These are phyloP conservation scores for Boeremia exigua DNA, from an alignment of 2,329 filamentous ascomycete genomes.

Conservation along the genomic window DNA sequence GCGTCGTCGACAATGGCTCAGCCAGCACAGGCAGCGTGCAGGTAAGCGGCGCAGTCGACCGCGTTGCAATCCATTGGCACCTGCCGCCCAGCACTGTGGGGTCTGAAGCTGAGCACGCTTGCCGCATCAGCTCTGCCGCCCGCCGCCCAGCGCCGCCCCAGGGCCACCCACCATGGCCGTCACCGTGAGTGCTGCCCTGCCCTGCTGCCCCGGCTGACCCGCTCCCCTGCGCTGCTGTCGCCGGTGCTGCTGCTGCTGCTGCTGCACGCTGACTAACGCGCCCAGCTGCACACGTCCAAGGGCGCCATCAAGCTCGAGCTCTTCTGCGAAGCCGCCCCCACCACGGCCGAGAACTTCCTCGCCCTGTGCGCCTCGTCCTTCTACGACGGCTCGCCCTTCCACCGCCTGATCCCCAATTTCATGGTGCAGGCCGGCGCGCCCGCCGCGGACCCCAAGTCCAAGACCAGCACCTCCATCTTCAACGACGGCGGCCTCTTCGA, in stretches of 20 bases:
- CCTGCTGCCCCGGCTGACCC: background rate
- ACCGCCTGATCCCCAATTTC: constrained; percentile 80
- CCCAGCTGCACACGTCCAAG: constrained; percentile 78
- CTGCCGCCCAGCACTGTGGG: constrained; percentile 6
- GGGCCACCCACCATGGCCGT: constrained; percentile 53
- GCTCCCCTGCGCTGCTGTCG: background rate
- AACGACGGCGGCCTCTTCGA: constrained; percentile 64
- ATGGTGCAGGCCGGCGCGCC: constrained; percentile 78
- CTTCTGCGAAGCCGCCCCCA: constrained; percentile 93
- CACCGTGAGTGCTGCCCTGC: constrained; percentile 46
- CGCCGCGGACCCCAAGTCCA: constrained; percentile 58
- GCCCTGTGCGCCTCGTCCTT: constrained; percentile 81
- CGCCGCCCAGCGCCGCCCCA: too few species aligned
- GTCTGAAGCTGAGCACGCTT: constrained; percentile 13
- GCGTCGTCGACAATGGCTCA: constrained; percentile 12
- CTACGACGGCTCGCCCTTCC: constrained; percentile 77
- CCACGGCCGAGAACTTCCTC: constrained; percentile 91
- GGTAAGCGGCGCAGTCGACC: constrained; percentile 7
- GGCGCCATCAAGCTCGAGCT: constrained; percentile 95
- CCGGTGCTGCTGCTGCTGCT: background rate
- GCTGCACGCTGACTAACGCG: constrained; percentile 5
- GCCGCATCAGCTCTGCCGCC: constrained; percentile 1
- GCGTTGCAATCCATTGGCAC: background rate
- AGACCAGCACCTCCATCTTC: constrained; percentile 76
- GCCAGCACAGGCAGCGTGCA: constrained; percentile 3